Base-by-base conservation (phyloP, 75 land plant genomes). In the Pinus albicaulis region DNA sequence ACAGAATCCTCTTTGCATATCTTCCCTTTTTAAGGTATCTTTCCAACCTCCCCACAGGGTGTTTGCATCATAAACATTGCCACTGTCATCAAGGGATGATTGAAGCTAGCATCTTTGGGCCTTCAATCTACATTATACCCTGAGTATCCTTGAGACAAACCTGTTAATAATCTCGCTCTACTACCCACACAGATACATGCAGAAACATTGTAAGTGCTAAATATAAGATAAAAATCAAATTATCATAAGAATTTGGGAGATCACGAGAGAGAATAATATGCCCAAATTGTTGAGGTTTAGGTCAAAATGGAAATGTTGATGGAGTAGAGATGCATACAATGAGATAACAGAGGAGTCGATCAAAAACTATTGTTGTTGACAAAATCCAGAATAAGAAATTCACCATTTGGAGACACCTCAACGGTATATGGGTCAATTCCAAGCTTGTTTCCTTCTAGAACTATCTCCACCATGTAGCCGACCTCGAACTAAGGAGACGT, bases 71-170 rank as follows among this genome's bases (percentile, higher is more conserved):
- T 94, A 94, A 10, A 92, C 84, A 79, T 89, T 92, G 10, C 94
- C 95, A 69, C 80, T 92, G 61, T 84, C 88, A 83, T 92, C 92
- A 80, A 92, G 1, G 92, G 95, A 59, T 84, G 86, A 81, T 88
- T 80, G 65, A 94, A 94, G 59, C 90, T 91, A 64, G 98, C 89
- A 76, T 92, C 92, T 71, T 80, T 84, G 38, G 89, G 84, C 38
- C 85, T 85, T 52, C 95, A 94, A 90, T 94, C 97, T 10, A 86
- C 89, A 86, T 92, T n/a, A n/a, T n/a, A 88, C 16, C 97, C 94
- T 24, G 88, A 65, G 26, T 86, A 74, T 52, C 94, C 92, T 74
- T 87, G 85, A 59, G 82, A 84, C 53, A 93, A 91, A 8, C 94
- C 97, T 59, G 92, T 90, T 74, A 94, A 81, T 76, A 84, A 83